Conservation (phyloP, 495 filamentous ascomycete genomes). For the Trichoderma parareesei region DNA sequence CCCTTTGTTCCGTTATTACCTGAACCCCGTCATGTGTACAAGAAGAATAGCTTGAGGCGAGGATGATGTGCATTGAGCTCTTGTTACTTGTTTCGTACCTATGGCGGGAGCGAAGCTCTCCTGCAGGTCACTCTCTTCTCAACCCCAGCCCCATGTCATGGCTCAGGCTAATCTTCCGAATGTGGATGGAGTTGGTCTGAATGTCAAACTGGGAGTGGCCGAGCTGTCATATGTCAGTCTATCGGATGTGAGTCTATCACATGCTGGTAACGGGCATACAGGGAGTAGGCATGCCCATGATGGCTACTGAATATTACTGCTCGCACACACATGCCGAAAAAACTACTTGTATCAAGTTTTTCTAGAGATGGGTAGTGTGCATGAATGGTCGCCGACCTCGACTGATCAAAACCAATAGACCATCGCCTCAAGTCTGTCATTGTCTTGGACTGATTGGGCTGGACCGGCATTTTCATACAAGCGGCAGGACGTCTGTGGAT, state of each 20-base stretch:
- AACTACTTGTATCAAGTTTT: too few relatives aligned
- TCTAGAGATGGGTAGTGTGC: background rate
- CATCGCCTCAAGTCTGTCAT: background rate
- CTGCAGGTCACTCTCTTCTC: too few relatives aligned
- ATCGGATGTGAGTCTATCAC: too few relatives aligned
- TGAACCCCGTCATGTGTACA: background rate
- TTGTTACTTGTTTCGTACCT: background rate
- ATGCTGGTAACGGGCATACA: background rate
- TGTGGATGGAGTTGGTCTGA: too few relatives aligned
- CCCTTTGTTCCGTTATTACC: background rate
- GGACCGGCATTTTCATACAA: background rate
- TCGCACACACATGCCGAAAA: too few relatives aligned
- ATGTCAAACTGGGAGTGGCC: background rate
- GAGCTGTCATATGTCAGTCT: too few relatives aligned
- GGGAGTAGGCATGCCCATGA: background rate
- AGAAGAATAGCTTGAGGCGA: too few relatives aligned
- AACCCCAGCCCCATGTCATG: too few relatives aligned
- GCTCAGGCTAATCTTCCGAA: too few relatives aligned
- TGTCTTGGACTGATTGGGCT: background rate
- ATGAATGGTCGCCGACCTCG: background rate
- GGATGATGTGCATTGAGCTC: background rate
- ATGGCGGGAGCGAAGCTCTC: background rate
- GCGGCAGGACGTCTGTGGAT: background rate
- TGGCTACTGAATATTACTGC: too few relatives aligned
- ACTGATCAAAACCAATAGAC: background rate